Percentiles rank a stretch among this genome's conserved stretches.
phyloP scores from a whole-genome alignment of 495 filamentous ascomycete genomes.

The Lepidopterella palustris region DNA sequence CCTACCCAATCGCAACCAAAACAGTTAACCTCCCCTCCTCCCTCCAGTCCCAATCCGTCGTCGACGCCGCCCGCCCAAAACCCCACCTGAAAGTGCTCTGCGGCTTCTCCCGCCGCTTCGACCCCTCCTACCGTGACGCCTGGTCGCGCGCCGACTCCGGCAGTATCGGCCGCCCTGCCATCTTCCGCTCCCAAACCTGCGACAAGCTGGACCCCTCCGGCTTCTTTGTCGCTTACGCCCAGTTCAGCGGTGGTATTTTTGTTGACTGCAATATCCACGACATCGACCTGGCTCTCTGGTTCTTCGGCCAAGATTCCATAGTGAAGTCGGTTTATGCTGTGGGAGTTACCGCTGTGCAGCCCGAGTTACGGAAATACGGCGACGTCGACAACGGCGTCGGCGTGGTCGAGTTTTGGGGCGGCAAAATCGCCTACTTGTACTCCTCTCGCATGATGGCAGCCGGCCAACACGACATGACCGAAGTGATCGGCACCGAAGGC shows the following conservation, averaged over 20 bases:
- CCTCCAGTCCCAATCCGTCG: constrained; percentile 33
- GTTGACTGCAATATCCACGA: constrained; percentile 46
- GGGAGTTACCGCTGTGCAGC: constrained; percentile 56
- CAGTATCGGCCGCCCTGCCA: constrained; percentile 38
- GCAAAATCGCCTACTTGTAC: constrained; percentile 57
- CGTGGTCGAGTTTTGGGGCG: constrained; percentile 56
- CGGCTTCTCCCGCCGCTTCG: constrained; percentile 42
- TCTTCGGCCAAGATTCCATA: constrained; percentile 32
- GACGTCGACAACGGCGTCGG: constrained; percentile 60
- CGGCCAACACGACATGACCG: constrained; percentile 58
- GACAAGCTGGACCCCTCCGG: constrained; percentile 41
- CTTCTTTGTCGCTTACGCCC: constrained; percentile 44
- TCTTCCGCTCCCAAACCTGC: constrained; percentile 44
- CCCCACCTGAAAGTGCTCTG: constrained; percentile 39
- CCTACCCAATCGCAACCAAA: background rate
- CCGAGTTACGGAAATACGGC: constrained; percentile 51
- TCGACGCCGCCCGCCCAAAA: constrained; percentile 33
- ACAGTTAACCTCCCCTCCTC: background rate
- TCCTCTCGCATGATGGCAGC: constrained; percentile 56
- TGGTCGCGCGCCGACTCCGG: constrained; percentile 24
- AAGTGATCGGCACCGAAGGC: constrained; percentile 58
- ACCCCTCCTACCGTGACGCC: constrained; percentile 37
- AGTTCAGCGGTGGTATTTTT: constrained; percentile 44
- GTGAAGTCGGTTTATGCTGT: constrained; percentile 42
- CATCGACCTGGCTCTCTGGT: constrained; percentile 45